Percentiles rank a stretch among this genome's conserved stretches.
Evolutionary conservation across 306 rosid genomes (phyloP).

Genomic region (Cyamopsis tetragonoloba): DNA sequence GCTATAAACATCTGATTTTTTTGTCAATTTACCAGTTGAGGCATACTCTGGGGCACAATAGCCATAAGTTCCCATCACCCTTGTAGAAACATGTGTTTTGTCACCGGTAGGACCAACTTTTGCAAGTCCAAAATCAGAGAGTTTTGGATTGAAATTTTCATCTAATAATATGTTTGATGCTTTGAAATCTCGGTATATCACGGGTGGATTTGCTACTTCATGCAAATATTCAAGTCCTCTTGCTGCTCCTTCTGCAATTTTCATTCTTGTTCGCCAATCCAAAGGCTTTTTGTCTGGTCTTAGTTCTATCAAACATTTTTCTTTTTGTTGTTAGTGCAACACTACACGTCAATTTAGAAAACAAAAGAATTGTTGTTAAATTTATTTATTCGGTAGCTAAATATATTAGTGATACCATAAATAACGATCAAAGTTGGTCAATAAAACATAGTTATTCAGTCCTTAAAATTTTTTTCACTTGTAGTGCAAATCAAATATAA

Average conservation of each 20-base stretch:
- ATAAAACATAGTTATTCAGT: too few relatives aligned
- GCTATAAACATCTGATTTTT: slow-evolving; percentile 82
- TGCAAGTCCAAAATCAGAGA: slow-evolving; percentile 93
- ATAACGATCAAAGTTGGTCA: too few relatives aligned
- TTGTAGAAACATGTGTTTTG: slow-evolving; percentile 84
- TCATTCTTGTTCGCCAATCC: slow-evolving; percentile 84
- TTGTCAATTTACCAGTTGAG: slow-evolving; percentile 66
- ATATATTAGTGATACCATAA: too few relatives aligned
- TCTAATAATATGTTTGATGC: slow-evolving; percentile 84
- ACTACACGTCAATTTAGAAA: neutral
- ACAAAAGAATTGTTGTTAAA: too few relatives aligned
- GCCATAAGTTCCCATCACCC: slow-evolving; percentile 98
- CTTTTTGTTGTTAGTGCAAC: slow-evolving; percentile 16
- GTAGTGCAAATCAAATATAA: too few relatives aligned
- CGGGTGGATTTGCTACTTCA: slow-evolving; percentile 76
- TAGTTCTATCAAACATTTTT: slow-evolving; percentile 43
- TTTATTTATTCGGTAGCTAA: too few relatives aligned
- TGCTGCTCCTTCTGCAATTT: slow-evolving; percentile 87
- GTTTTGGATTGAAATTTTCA: slow-evolving; percentile 70
- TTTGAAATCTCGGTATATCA: slow-evolving; percentile 86
- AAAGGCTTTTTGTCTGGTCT: slow-evolving; percentile 38
- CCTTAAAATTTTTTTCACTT: too few relatives aligned
- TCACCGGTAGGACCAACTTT: slow-evolving; percentile 91
- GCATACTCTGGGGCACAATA: slow-evolving; percentile 98
- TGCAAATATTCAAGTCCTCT: slow-evolving; percentile 85